Evolutionary conservation across 768 basidiomycete genomes (phyloP).

Genomic region (Leccinum rimulosum): DNA sequence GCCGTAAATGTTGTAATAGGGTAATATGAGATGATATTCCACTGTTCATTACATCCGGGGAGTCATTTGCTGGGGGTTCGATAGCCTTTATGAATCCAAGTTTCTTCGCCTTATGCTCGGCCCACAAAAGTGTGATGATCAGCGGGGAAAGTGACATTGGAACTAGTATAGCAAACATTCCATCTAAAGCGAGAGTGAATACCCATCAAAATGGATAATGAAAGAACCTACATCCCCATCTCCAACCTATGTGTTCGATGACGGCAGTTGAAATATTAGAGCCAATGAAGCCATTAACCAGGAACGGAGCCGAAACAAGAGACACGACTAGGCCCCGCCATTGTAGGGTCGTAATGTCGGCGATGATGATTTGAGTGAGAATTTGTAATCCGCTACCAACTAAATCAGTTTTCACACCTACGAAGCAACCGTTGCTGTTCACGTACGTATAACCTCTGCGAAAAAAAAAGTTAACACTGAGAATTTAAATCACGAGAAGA

Average conservation of each 20-base stretch:
- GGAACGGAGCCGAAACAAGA: slow-evolving; percentile 48
- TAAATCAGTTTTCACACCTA: background rate
- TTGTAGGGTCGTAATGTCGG: slow-evolving; percentile 56
- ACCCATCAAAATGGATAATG: background rate
- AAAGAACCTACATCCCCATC: slow-evolving; percentile 62
- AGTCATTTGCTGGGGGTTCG: background rate
- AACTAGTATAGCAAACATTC: slow-evolving; percentile 57
- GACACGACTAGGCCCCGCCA: slow-evolving; percentile 54
- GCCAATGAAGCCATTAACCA: slow-evolving; percentile 66
- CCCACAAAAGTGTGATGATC: slow-evolving; percentile 54
- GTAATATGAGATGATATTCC: background rate
- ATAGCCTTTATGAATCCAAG: slow-evolving; percentile 29
- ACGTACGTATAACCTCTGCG: slow-evolving; percentile 59
- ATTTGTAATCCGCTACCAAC: slow-evolving; percentile 53
- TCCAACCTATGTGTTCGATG: slow-evolving; percentile 50
- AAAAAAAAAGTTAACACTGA: slow-evolving; percentile 15
- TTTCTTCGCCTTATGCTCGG: slow-evolving; percentile 46
- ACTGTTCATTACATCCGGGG: background rate
- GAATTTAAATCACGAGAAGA: background rate
- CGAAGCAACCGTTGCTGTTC: background rate
- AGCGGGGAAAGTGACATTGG: slow-evolving; percentile 50
- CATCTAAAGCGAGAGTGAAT: slow-evolving; percentile 35
- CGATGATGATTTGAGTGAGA: slow-evolving; percentile 62
- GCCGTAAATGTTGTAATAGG: slow-evolving; percentile 10
- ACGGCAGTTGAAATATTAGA: slow-evolving; percentile 52